These are phyloP conservation scores for Daldinia loculata DNA, from an alignment of 495 filamentous ascomycete species.

Conservation along the genomic window DNA sequence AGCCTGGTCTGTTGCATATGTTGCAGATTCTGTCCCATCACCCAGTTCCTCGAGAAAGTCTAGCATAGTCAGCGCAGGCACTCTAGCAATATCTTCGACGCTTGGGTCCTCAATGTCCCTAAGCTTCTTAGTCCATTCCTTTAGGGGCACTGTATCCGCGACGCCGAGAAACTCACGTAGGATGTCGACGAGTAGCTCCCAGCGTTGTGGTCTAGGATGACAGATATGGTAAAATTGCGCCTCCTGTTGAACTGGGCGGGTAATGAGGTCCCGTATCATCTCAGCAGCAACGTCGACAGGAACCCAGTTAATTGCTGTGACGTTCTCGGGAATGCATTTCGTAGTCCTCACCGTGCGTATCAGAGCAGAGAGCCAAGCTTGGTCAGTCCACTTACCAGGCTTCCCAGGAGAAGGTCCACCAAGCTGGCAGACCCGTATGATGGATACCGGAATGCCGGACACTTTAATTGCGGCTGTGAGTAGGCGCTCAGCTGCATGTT, in stretches of 20 bases:
- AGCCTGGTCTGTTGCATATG: background rate
- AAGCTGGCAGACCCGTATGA: slow-evolving; percentile 45
- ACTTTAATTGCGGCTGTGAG: background rate
- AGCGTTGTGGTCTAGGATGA: background rate
- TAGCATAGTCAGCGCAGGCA: slow-evolving; percentile 24
- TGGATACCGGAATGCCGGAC: slow-evolving; percentile 21
- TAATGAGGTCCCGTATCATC: slow-evolving; percentile 28
- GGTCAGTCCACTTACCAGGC: slow-evolving; percentile 30
- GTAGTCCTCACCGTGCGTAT: slow-evolving; percentile 33
- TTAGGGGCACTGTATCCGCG: background rate
- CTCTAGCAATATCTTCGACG: slow-evolving; percentile 1
- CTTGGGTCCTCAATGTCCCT: background rate
- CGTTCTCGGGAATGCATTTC: slow-evolving; percentile 21
- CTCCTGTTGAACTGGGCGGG: background rate
- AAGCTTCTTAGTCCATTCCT: slow-evolving; percentile 17
- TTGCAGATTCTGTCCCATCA: background rate
- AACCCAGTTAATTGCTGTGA: slow-evolving; percentile 39
- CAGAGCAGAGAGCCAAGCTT: slow-evolving; percentile 43
- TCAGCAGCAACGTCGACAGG: slow-evolving; percentile 43
- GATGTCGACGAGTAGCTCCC: slow-evolving; percentile 3
- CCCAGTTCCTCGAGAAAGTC: slow-evolving; percentile 12
- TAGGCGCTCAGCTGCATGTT: too few relatives aligned
- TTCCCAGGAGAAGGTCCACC: slow-evolving; percentile 31
- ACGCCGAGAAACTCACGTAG: slow-evolving; percentile 1
- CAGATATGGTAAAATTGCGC: slow-evolving; percentile 22